Conservation (phyloP, 2,329 filamentous ascomycete species). For the Clonostachys byssicola region DNA sequence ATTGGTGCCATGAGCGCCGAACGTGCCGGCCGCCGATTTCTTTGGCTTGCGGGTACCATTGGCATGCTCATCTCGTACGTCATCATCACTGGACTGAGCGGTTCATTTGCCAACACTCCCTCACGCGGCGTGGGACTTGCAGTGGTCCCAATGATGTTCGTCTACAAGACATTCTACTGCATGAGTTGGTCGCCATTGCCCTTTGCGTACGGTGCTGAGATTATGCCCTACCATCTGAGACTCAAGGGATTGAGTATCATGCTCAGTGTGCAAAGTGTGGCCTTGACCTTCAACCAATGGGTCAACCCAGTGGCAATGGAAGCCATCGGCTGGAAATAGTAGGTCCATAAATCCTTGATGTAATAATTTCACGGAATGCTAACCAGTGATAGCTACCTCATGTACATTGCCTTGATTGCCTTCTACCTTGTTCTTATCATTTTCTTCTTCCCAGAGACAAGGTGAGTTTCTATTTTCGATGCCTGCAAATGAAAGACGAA, state of each 20-base stretch:
- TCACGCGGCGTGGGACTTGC: slow-evolving; percentile 14
- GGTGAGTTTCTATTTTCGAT: slow-evolving; percentile 1
- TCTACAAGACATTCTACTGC: slow-evolving; percentile 38
- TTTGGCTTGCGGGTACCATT: slow-evolving; percentile 1
- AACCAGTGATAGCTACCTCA: slow-evolving; percentile 1
- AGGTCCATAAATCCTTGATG: not conserved
- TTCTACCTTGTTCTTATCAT: slow-evolving; percentile 10
- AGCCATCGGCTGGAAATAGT: slow-evolving; percentile 14
- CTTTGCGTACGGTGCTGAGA: slow-evolving; percentile 39
- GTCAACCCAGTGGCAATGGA: slow-evolving; percentile 13
- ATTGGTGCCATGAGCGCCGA: slow-evolving; percentile 3
- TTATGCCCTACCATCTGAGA: slow-evolving; percentile 35
- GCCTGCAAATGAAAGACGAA: not conserved
- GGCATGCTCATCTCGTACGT: slow-evolving; percentile 18
- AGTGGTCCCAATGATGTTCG: slow-evolving; percentile 20
- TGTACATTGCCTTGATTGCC: slow-evolving; percentile 9
- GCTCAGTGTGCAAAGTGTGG: slow-evolving; percentile 4
- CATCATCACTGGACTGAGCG: slow-evolving; percentile 19
- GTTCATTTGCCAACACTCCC: slow-evolving; percentile 15
- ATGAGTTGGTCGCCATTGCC: slow-evolving; percentile 47
- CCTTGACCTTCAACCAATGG: slow-evolving; percentile 12
- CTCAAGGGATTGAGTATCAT: slow-evolving; percentile 2
- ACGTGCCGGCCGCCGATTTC: slow-evolving; percentile 1
- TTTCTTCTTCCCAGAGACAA: slow-evolving; percentile 14
- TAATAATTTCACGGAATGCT: not conserved